phyloP scores from a whole-genome alignment of 495 filamentous ascomycete genomes.

The Achaetomiella virescens region DNA sequence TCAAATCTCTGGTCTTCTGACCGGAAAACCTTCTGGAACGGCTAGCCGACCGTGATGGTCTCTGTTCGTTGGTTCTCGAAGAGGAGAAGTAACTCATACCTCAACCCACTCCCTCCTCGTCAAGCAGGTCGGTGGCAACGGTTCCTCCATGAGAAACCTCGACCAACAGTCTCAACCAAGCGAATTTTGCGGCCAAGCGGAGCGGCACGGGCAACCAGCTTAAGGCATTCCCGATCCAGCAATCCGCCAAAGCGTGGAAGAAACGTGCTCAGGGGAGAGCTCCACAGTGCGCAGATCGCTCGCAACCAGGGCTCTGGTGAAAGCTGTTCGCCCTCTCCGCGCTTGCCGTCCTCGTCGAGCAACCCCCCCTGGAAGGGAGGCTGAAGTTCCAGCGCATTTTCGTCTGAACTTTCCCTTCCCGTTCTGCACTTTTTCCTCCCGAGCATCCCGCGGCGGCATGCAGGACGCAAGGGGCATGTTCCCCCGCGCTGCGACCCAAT shows the following conservation, averaged over 20 bases:
- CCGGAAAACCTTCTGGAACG: background rate
- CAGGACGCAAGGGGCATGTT: conserved; percentile 1
- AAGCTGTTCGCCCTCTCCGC: background rate
- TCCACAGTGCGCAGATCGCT: conserved; percentile 1
- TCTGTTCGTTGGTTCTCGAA: background rate
- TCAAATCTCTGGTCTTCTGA: background rate
- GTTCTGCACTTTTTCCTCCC: background rate
- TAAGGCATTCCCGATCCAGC: conserved; percentile 3
- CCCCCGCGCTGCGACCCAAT: background rate
- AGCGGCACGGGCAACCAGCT: conserved; percentile 3
- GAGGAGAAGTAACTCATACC: too few species aligned
- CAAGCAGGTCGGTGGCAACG: too few species aligned
- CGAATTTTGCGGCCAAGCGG: background rate
- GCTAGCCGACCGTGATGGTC: background rate
- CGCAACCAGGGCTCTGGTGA: background rate
- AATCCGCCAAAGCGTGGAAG: background rate
- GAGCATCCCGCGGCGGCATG: background rate
- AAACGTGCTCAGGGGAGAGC: background rate
- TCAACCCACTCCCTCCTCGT: too few species aligned
- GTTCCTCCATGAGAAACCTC: background rate
- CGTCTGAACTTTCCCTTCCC: conserved; percentile 2
- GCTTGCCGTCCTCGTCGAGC: too few species aligned
- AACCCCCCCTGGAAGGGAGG: background rate
- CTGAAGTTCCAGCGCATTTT: background rate
- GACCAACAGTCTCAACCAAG: background rate